Evolutionary conservation across 1,139 yeast genomes (phyloP).

Genomic region (Zygosaccharomyces sapae): DNA sequence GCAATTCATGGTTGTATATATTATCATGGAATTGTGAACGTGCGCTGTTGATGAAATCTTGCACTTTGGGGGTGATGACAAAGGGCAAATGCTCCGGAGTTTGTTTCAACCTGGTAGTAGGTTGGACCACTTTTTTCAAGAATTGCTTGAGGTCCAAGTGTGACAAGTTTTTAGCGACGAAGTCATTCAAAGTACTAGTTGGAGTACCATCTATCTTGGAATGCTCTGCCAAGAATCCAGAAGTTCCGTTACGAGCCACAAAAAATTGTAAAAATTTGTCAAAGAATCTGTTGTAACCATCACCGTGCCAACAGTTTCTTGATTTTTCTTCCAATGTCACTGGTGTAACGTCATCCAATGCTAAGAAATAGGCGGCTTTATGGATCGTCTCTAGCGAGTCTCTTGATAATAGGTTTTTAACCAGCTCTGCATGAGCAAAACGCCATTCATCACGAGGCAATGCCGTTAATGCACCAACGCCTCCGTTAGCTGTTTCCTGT

Average conservation of each 20-base stretch:
- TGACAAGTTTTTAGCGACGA: slow-evolving; percentile 54
- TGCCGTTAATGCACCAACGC: slow-evolving; percentile 76
- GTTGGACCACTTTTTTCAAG: slow-evolving; percentile 27
- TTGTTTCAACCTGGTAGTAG: background rate
- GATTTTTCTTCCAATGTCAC: slow-evolving; percentile 82
- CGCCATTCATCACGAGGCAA: slow-evolving; percentile 85
- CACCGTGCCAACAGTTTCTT: slow-evolving; percentile 89
- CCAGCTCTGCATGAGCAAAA: slow-evolving; percentile 54
- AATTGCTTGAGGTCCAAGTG: slow-evolving; percentile 45
- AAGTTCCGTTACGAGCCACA: slow-evolving; percentile 74
- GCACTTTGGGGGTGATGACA: slow-evolving; percentile 51
- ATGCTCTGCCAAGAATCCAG: slow-evolving; percentile 95
- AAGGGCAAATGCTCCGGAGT: slow-evolving; percentile 32
- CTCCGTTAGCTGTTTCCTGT: slow-evolving; percentile 38
- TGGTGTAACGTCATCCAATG: slow-evolving; percentile 73
- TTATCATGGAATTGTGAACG: slow-evolving; percentile 51
- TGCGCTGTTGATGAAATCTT: slow-evolving; percentile 53
- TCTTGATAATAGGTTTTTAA: slow-evolving; percentile 52
- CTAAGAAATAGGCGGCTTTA: slow-evolving; percentile 73
- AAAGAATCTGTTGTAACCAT: slow-evolving; percentile 83
- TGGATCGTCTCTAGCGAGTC: slow-evolving; percentile 64
- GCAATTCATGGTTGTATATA: slow-evolving; percentile 53
- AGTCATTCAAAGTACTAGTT: slow-evolving; percentile 82
- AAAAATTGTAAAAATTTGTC: slow-evolving; percentile 91
- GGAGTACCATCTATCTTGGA: slow-evolving; percentile 99